These are phyloP conservation scores for Cephaloascus fragrans DNA, from an alignment of 805 yeast genomes.

Conservation along the genomic window DNA sequence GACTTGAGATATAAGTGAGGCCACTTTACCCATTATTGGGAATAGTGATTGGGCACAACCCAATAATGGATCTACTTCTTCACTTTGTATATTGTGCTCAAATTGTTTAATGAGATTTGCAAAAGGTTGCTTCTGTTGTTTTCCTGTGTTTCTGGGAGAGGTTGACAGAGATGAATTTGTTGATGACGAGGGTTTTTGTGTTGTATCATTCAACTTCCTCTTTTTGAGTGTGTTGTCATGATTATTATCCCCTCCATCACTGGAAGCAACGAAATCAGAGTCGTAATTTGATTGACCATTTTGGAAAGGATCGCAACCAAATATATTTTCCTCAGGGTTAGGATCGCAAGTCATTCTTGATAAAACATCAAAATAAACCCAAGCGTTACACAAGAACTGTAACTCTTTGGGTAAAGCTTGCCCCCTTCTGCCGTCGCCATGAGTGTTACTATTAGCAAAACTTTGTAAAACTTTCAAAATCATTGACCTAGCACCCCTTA, in stretches of 20 bases:
- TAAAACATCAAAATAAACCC: slow-evolving; percentile 60
- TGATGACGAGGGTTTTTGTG: not conserved
- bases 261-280: not conserved
- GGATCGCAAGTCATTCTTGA: slow-evolving; percentile 53
- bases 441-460: slow-evolving; percentile 2
- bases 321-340: slow-evolving; percentile 26
- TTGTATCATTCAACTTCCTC: slow-evolving; percentile 1
- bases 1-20: slow-evolving; percentile 41
- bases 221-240: not conserved
- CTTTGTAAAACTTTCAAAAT: slow-evolving; percentile 34
- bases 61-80: slow-evolving; percentile 50
- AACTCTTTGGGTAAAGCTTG: slow-evolving; percentile 27
- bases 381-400: slow-evolving; percentile 49
- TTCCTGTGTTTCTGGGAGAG: not conserved
- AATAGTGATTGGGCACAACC: slow-evolving; percentile 62
- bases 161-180: no score
- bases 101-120: not conserved
- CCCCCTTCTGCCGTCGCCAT: no score
- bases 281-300: slow-evolving; percentile 1
- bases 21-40: slow-evolving; percentile 56
- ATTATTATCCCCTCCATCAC: not conserved
- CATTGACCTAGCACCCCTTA: slow-evolving; percentile 57
- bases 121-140: no score
- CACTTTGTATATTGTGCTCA: slow-evolving; percentile 5
- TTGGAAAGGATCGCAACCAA: slow-evolving; percentile 29